phyloP scores from a whole-genome alignment of 257 asterid species.

The Perilla frutescens region DNA sequence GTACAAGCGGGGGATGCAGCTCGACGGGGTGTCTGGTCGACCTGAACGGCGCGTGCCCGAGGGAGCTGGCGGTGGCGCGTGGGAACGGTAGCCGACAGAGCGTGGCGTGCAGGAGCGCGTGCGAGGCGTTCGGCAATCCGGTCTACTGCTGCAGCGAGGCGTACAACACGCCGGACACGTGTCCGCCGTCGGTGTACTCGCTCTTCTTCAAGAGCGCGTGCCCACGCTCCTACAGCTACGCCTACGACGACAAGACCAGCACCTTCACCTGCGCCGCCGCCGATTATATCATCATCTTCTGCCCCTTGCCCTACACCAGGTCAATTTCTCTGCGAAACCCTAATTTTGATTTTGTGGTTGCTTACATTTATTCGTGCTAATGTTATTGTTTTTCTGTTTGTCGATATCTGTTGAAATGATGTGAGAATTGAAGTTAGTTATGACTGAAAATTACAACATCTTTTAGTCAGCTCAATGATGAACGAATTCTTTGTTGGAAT shows the following conservation, averaged over 20 bases:
- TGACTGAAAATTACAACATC: background rate
- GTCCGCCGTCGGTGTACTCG: constrained; percentile 83
- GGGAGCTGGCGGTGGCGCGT: constrained; percentile 66
- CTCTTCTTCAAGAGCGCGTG: constrained; percentile 86
- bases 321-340: constrained; percentile 31
- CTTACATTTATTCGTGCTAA: background rate
- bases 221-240: constrained; percentile 93
- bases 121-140: constrained; percentile 95
- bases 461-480: no score
- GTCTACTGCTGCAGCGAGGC: constrained; percentile 83
- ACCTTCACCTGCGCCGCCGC: constrained; percentile 93
- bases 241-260: constrained; percentile 91
- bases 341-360: background rate
- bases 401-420: background rate
- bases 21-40: constrained; percentile 89
- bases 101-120: constrained; percentile 95
- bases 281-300: constrained; percentile 84
- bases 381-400: background rate
- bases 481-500: no score
- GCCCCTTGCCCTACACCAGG: constrained; percentile 96
- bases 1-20: constrained; percentile 72
- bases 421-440: background rate
- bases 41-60: constrained; percentile 89
- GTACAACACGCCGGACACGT: constrained; percentile 87
- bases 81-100: constrained; percentile 55